Base-by-base conservation (phyloP, 345 rosid genomes). In the Eucalyptus erythrocorys region DNA sequence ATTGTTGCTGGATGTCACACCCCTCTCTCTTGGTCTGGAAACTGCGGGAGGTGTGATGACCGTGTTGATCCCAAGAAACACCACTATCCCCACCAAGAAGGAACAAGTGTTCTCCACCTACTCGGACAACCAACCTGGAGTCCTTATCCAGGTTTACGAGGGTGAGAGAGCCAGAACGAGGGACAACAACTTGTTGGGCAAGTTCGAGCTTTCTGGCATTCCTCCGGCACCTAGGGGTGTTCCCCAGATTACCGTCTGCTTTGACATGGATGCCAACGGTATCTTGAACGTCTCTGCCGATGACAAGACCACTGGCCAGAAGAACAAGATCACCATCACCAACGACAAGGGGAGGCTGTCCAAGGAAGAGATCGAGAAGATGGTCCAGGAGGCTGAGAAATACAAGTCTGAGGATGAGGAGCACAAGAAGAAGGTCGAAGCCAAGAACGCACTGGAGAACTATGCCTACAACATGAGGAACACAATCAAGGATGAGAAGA, bases 151-250 rank as follows among this genome's bases (percentile, higher is more conserved):
- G 91, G 97, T 95, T 3, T 95, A 93, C 4, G 97, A 95, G 86
- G 97, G 97, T 34, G 97, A 95, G 87, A 91, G 97, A 87, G 93
- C 97, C 14, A 95, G 97, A 88, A 95, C 97, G 13, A 93, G 94
- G 86, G 97, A 95, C 89, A 95, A 95, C 91, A 95, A 95, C 86
- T 90, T 95, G 88, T 88, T 95, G 21, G 97, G 97, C 17, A 94
- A 95, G 86, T 95, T 95, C 3, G 96, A 95, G 92, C 96, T 95
- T 10, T 95, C 96, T 3, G 97, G 97, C 42, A 95, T 95, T 86
- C 97, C 96, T 85, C 97, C 97, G 4, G 97, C 97, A 6, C 97
- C 97, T 5, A 93, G 97, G 88, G 96, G 96, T 84, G 96, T 95
- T 50, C 97, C 97, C 40, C 96, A 95, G 87, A 95, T 95, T 92